Evolutionary conservation across 2,329 filamentous ascomycete genomes (phyloP), one percentile per base, ranked within the genome.

Genomic region (Neopestalotiopsis rosae): DNA sequence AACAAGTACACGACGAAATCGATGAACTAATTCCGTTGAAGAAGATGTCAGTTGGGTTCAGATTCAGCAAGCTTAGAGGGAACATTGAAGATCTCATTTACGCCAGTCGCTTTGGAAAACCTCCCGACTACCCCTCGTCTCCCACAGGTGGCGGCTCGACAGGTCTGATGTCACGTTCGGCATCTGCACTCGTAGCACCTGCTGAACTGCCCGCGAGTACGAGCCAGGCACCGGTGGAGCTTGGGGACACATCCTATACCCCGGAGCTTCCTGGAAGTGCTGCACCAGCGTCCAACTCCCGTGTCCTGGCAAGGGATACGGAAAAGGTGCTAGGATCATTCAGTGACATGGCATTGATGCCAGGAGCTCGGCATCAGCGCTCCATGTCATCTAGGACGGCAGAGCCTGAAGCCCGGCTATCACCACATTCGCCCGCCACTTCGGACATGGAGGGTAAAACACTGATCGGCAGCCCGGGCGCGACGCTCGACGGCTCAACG

Each of bases 21-120:
- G 62, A 65, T 32, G 30, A 65, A 9, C n/a, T 65, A 38, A 49
- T 65, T 13, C 62, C 62, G 5, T 20, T 65, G 32, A 65, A 45
- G 28, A 45, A 24, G 45, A n/a, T 65, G 10, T 38, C 30, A 10
- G 49, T 56, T 24, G 45, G 62, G 7, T 34, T 65, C 62, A 45
- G 20, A 20, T 65, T 65, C 32, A 65, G 49, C 6, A 45, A 20
- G 38, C 34, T 65, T n/a, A 45, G 62, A 14, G 38, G 32, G 5
- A 28, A 45, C 14, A 24, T 65, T n/a, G 62, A 65, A n/a, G 62
- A 65, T 65, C 32, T 65, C n/a, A 56, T 65, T 13, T 65, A 65
- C 14, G 32, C 38, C 20, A 65, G 45, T 34, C 62, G 62, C 7
- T 65, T 65, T 49, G 62, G 62, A 10, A 45, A 49, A 42, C 62